A percentile compares a stretch with the other conserved stretches of the same genome.
Conservation (phyloP, 176 grass and related monocot genomes). For the Ensete ventricosum region DNA sequence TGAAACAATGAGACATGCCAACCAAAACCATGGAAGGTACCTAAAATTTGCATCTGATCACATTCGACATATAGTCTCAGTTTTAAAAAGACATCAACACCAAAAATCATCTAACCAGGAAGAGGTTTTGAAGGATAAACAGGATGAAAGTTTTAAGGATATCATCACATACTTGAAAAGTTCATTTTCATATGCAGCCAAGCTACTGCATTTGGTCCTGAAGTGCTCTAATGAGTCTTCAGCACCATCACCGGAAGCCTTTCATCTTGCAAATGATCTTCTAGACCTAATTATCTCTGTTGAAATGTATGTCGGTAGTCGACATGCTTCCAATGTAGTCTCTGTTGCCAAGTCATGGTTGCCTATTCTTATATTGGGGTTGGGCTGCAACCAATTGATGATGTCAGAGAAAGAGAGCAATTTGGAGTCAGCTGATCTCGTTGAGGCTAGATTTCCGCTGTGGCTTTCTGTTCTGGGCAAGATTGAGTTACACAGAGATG, state of each 20-base stretch:
- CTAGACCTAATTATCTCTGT: conserved; percentile 58
- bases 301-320: conserved; percentile 42
- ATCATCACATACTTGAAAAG: conserved; percentile 45
- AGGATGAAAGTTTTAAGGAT: conserved; percentile 54
- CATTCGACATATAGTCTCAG: conserved; percentile 38
- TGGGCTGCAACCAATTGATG: conserved; percentile 47
- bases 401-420: conserved; percentile 22
- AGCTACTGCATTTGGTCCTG: conserved; percentile 68
- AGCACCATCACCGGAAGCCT: conserved; percentile 38
- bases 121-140: conserved; percentile 54
- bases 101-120: conserved; percentile 31
- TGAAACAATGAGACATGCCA: conserved; percentile 30
- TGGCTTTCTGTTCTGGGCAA: conserved; percentile 63
- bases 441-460: conserved; percentile 38
- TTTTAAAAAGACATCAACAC: conserved; percentile 37
- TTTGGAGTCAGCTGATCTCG: conserved; percentile 22
- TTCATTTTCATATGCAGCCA: conserved; percentile 68
- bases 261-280: conserved; percentile 72
- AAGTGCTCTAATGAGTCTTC: conserved; percentile 33
- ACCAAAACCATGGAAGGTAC: conserved; percentile 45
- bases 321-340: conserved; percentile 34
- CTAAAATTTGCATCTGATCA: conserved; percentile 55
- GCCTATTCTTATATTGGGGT: conserved; percentile 58
- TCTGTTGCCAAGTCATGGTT: conserved; percentile 68
- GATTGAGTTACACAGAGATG: conserved; percentile 34